Percentiles rank a stretch among this genome's conserved stretches.
Evolutionary conservation across 257 asterid genomes (phyloP).

Genomic region (Perilla frutescens): DNA sequence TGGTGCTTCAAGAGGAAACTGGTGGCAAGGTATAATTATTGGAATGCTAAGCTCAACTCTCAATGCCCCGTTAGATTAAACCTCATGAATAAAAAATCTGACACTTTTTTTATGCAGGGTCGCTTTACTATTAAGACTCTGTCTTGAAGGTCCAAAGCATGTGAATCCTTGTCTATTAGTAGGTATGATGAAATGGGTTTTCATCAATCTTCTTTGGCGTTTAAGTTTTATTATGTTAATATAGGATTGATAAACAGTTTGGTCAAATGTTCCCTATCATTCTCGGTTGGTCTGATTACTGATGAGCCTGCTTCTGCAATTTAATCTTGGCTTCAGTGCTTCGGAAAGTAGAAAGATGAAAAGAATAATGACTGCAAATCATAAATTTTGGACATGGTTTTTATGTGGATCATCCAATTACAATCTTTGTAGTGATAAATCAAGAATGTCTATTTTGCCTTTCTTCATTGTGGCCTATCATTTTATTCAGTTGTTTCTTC

Average conservation of each 20-base stretch:
- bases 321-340: neutral
- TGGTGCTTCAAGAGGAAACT: conserved; percentile 53
- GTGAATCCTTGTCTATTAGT: conserved; percentile 35
- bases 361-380: neutral
- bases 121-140: conserved; percentile 50
- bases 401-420: neutral
- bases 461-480: neutral
- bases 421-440: neutral
- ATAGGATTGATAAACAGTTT: neutral
- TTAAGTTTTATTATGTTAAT: neutral
- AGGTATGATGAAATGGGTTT: conserved; percentile 37
- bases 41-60: neutral
- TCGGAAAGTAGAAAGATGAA: neutral
- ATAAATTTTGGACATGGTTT: neutral
- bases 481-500: neutral
- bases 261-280: neutral
- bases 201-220: neutral
- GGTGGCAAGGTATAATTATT: conserved; percentile 61
- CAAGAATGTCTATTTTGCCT: neutral
- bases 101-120: conserved; percentile 44
- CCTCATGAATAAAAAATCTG: neutral
- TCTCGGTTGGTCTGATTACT: neutral
- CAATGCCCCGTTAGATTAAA: neutral
- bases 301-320: neutral
- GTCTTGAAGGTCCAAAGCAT: conserved; percentile 27